Evolutionary conservation across 116 monocot species (phyloP).

Genomic region (Dioscorea cayenensis): DNA sequence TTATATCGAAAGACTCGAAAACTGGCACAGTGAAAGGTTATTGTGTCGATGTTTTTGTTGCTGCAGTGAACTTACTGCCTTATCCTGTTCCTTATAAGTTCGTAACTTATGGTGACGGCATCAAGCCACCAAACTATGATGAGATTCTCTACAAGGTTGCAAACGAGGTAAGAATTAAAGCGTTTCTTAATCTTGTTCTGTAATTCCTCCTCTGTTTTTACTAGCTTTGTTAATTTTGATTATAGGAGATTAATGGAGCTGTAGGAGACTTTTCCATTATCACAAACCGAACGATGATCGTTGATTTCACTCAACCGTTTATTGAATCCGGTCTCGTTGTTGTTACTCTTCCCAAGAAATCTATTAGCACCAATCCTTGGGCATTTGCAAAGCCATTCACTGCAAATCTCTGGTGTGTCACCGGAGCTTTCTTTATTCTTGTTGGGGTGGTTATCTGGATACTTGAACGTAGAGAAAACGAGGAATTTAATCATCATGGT

Average conservation of each 20-base stretch:
- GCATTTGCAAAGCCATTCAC: conserved; percentile 57
- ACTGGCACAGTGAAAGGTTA: conserved; percentile 35
- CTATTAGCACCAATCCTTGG: conserved; percentile 36
- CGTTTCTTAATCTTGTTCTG: neutral
- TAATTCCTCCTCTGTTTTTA: conserved; percentile 1
- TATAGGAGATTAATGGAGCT: conserved; percentile 38
- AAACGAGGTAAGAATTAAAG: conserved; percentile 25
- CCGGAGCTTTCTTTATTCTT: conserved; percentile 43
- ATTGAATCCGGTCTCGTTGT: conserved; percentile 44
- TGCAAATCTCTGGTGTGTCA: conserved; percentile 42
- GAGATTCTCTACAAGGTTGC: conserved; percentile 40
- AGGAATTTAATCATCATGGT: conserved; percentile 30
- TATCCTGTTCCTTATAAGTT: conserved; percentile 62
- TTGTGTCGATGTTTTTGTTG: conserved; percentile 66
- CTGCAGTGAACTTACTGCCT: conserved; percentile 49
- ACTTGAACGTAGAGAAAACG: conserved; percentile 58
- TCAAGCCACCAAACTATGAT: conserved; percentile 38
- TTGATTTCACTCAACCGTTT: conserved; percentile 68
- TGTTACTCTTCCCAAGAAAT: conserved; percentile 19
- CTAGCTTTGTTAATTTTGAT: neutral
- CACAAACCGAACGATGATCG: conserved; percentile 36
- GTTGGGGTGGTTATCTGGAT: conserved; percentile 61
- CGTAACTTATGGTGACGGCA: conserved; percentile 53
- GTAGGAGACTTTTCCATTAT: conserved; percentile 53
- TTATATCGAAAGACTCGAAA: conserved; percentile 27